Conservation (phyloP, 371 early-diverging fungal genomes). For the Syncephalastrum sp. region DNA sequence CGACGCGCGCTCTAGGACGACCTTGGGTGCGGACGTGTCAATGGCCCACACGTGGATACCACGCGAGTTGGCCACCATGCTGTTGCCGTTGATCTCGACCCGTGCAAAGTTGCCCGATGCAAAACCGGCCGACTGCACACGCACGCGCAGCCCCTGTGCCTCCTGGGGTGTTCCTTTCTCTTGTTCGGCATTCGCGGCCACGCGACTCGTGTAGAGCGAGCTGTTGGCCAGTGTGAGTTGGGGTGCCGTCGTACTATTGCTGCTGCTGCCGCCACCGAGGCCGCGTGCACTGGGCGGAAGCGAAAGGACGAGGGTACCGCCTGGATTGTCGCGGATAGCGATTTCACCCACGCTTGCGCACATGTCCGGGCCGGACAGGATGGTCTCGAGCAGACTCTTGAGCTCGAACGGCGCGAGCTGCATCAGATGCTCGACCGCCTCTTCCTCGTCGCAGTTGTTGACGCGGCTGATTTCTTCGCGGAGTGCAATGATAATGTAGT, state of each 20-base stretch:
- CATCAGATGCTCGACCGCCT: conserved; percentile 81
- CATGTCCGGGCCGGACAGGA: conserved; percentile 69
- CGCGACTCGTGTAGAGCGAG: too few relatives aligned
- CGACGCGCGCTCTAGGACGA: conserved; percentile 63
- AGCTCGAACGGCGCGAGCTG: conserved; percentile 80
- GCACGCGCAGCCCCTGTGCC: conserved; percentile 25
- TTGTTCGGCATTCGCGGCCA: too few relatives aligned
- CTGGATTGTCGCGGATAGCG: conserved; percentile 49
- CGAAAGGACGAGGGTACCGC: conserved; percentile 41
- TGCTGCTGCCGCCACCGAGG: conserved; percentile 9
- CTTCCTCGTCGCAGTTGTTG: conserved; percentile 72
- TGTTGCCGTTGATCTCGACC: conserved; percentile 65
- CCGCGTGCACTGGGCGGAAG: conserved; percentile 17
- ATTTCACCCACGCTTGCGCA: conserved; percentile 42
- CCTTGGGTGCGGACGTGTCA: conserved; percentile 61
- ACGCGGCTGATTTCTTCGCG: conserved; percentile 81
- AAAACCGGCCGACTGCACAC: conserved; percentile 76
- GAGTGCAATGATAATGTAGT: conserved; percentile 81
- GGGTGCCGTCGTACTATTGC: neutral
- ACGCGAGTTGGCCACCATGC: conserved; percentile 59
- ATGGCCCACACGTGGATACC: conserved; percentile 78
- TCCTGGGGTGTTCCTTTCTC: neutral
- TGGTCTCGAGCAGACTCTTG: conserved; percentile 71
- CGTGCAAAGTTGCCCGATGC: conserved; percentile 73
- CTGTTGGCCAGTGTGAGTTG: too few relatives aligned